Percentiles rank a stretch among this genome's conserved stretches.
phyloP scores from a whole-genome alignment of 2,329 filamentous ascomycete species.

The Sporothrix humicola region DNA sequence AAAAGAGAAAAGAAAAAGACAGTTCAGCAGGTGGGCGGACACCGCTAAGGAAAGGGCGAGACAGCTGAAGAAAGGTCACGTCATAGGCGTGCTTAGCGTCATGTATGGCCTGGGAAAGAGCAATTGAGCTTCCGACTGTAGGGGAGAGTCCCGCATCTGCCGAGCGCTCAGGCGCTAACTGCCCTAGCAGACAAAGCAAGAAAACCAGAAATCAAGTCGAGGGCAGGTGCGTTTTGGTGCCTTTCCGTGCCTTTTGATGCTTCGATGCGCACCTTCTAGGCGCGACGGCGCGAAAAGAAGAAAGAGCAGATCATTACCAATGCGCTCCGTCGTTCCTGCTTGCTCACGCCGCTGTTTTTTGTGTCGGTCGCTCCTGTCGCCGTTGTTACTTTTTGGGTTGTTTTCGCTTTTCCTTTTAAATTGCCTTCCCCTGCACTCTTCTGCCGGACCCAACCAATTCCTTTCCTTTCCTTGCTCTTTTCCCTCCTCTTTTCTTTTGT shows the following conservation, averaged over 20 bases:
- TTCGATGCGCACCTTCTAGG: background rate
- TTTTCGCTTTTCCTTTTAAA: constrained; percentile 30
- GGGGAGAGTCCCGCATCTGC: constrained; percentile 28
- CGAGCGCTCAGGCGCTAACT: constrained; percentile 25
- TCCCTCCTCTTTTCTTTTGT: background rate
- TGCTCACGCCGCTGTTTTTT: constrained; percentile 19
- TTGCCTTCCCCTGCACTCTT: constrained; percentile 27
- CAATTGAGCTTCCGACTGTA: background rate
- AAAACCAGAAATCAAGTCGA: constrained; percentile 19
- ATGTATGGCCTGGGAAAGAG: constrained; percentile 8
- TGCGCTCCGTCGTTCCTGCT: constrained; percentile 17
- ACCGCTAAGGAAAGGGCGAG: constrained; percentile 8
- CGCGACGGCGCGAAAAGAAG: background rate
- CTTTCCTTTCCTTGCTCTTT: background rate
- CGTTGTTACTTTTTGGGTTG: background rate
- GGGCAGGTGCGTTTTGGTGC: background rate
- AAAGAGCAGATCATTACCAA: background rate
- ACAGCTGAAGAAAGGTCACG: constrained; percentile 33
- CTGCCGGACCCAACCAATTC: background rate
- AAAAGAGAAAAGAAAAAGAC: background rate
- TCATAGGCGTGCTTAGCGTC: constrained; percentile 29
- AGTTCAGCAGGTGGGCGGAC: background rate
- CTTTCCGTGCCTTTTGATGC: background rate
- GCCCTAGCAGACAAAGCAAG: constrained; percentile 26
- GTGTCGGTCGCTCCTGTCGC: constrained; percentile 22